phyloP scores from a whole-genome alignment of 192 early-diverging fungal species.

The Geranomyces variabilis region DNA sequence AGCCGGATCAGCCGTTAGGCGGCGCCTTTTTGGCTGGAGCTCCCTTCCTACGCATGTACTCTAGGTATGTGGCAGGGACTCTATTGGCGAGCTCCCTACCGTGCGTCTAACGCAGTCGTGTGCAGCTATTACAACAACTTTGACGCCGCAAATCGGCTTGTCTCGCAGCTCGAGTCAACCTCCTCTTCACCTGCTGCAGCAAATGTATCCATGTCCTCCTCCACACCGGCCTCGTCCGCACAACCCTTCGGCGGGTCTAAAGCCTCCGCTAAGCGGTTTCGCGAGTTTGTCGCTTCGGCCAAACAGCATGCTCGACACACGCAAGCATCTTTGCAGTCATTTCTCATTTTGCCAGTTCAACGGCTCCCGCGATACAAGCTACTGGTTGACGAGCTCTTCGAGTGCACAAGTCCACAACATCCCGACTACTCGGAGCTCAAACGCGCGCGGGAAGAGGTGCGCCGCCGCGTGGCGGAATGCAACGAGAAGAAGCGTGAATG shows the following conservation, averaged over 20 bases:
- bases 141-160: conserved; percentile 70
- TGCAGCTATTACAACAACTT: conserved; percentile 83
- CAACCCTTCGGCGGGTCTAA: background rate
- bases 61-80: conserved; percentile 33
- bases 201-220: background rate
- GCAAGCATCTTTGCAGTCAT: conserved; percentile 82
- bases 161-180: conserved; percentile 50
- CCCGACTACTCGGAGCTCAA: conserved; percentile 76
- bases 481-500: conserved; percentile 85
- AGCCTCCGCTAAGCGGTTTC: conserved; percentile 27
- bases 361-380: conserved; percentile 93
- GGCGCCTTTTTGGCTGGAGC: conserved; percentile 74
- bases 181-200: background rate
- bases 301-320: conserved; percentile 63
- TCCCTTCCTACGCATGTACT: conserved; percentile 83
- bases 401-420: conserved; percentile 74
- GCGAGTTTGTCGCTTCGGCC: conserved; percentile 46
- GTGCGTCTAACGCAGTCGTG: too few species aligned
- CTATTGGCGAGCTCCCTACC: background rate
- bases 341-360: conserved; percentile 89
- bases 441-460: conserved; percentile 71
- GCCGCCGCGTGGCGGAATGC: conserved; percentile 71
- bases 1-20: conserved; percentile 65
- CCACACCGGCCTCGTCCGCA: background rate
- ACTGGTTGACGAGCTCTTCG: conserved; percentile 80